Evolutionary conservation across 2,329 filamentous ascomycete species (phyloP), one percentile per base, ranked within the genome.

Genomic region (Phaeoacremonium minimum): DNA sequence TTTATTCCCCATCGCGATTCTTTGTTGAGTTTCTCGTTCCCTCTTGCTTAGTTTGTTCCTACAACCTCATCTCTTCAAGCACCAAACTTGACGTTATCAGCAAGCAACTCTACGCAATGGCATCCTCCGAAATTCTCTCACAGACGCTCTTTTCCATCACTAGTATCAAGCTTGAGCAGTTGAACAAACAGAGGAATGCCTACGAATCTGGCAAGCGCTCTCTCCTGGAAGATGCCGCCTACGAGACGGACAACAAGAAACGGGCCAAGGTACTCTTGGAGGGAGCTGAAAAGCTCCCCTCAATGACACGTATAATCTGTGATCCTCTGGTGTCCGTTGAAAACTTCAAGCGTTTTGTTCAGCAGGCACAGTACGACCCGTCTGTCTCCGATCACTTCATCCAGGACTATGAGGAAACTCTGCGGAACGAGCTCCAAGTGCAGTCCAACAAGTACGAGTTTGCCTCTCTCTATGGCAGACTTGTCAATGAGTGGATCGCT

Each of bases 121-220:
- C 59, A 32, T 61, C 57, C 32, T 49, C 52, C 4, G 52, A 57
- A 17, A 50, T 63, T 30, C 61, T 76, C 22, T 73, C 73, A 6
- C 61, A 73, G 37, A 75, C 73, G 12, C 65, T 77, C 18, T 66
- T 70, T 36, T 68, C 69, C 20, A 73, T 77, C 50, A 78, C 72
- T 15, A 58, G 59, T 28, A 73, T 70, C 39, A 80, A 80, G 48
- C 69, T 80, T 41, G 59, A 59, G n/a, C 73, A 80, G 46, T 63
- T 80, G 7, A 61, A 66, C 18, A 71, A 71, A 44, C 67, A 75
- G 42, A 71, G 69, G 17, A 53, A 55, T 1, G 52, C 66, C 4
- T 80, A 75, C 46, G 64, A 73, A 36, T 51, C 55, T 20, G 64
- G 61, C 28, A 75, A 75, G 44, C 42, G 53, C 5, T 47, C 58